Evolutionary conservation across 2,329 filamentous ascomycete species (phyloP).

Genomic region (Curvularia eragrostidis): DNA sequence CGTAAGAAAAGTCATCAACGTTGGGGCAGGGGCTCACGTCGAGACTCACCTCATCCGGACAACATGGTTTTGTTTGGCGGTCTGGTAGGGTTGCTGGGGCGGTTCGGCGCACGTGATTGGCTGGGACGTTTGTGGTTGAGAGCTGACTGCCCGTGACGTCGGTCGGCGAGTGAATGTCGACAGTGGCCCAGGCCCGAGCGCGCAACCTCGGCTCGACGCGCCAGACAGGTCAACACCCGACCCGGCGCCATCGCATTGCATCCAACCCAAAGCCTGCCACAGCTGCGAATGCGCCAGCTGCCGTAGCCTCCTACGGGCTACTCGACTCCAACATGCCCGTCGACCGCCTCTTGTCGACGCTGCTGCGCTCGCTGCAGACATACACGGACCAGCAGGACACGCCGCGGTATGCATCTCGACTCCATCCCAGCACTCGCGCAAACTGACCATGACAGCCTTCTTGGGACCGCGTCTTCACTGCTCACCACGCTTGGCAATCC

Average conservation of each 20-base stretch:
- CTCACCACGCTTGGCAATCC: conserved; percentile 75
- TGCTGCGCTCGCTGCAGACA: conserved; percentile 68
- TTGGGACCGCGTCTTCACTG: conserved; percentile 71
- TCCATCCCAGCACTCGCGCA: conserved; percentile 21
- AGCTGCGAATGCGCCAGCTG: conserved; percentile 4
- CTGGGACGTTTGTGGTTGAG: neutral
- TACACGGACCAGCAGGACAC: conserved; percentile 66
- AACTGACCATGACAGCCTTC: conserved; percentile 50
- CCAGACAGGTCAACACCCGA: conserved; percentile 27
- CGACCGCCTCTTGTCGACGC: conserved; percentile 70
- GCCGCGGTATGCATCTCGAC: conserved; percentile 55
- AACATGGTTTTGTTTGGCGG: conserved; percentile 27
- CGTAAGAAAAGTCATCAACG: neutral
- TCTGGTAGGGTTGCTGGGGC: neutral
- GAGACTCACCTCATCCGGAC: conserved; percentile 41
- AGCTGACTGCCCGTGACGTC: conserved; percentile 23
- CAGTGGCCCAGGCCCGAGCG: conserved; percentile 26
- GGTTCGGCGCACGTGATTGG: conserved; percentile 5
- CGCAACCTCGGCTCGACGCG: conserved; percentile 39
- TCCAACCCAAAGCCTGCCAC: neutral
- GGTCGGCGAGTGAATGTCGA: conserved; percentile 19
- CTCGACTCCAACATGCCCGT: conserved; percentile 62
- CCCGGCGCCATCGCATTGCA: conserved; percentile 10
- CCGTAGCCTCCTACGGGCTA: conserved; percentile 9
- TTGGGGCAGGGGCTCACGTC: neutral